Evolutionary conservation across 208 protist species (phyloP).

Genomic region (Acanthamoeba sp.): DNA sequence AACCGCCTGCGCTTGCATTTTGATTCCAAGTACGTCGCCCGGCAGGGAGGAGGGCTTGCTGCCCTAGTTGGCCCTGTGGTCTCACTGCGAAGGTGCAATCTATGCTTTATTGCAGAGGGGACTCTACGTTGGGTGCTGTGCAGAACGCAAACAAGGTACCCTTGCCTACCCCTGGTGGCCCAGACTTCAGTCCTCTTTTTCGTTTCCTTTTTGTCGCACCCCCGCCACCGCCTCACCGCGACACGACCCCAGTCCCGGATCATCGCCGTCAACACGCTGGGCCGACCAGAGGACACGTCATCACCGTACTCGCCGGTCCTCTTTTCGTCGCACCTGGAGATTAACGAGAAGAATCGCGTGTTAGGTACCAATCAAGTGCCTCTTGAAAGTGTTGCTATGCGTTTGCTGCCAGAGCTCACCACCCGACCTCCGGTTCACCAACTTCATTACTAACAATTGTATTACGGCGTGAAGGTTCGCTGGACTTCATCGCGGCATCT

Average conservation of each 20-base stretch:
- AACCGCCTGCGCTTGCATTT: constrained; percentile 26
- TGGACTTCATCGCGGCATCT: constrained; percentile 27
- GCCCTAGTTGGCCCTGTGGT: neutral
- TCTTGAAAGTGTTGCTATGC: neutral
- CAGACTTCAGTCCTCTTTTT: no score
- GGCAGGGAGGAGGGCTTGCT: neutral
- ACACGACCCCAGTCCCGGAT: constrained; percentile 11
- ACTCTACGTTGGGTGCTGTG: neutral
- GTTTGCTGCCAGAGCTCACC: no score
- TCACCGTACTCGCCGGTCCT: constrained; percentile 19
- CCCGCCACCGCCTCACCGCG: no score
- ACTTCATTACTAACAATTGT: neutral
- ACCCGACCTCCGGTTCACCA: no score
- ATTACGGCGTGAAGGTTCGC: neutral
- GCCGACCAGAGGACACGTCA: constrained; percentile 5
- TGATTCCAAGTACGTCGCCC: neutral
- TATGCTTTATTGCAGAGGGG: neutral
- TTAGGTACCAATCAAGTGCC: neutral
- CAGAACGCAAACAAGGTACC: constrained; percentile 48
- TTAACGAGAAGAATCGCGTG: constrained; percentile 38
- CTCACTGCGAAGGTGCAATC: neutral
- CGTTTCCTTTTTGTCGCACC: no score
- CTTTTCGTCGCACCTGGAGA: neutral
- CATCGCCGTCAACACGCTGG: constrained; percentile 15
- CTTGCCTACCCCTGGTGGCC: no score